Evolutionary conservation across 495 filamentous ascomycete genomes (phyloP), one percentile per base, ranked within the genome.

Genomic region (Aeminium ludgeri): DNA sequence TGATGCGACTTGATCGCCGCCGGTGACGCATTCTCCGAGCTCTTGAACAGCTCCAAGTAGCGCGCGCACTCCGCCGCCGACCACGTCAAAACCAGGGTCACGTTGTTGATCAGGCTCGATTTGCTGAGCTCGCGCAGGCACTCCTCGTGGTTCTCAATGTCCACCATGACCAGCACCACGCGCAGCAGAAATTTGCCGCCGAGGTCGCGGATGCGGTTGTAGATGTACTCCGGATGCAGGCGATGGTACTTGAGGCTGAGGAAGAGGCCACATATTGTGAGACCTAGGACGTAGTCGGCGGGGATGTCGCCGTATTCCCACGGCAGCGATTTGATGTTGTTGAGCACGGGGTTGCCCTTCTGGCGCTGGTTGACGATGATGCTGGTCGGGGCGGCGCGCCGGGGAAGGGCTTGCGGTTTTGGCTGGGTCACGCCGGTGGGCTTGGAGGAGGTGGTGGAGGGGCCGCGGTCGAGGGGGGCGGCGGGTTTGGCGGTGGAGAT

Each of bases 231-330:
- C 1, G 89, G 89, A 58, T 99, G 91, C 34, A 95, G 63, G 10
- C 89, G 84, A 59, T 97, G 89, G 59, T 99, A 99, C 59, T 99
- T 99, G 25, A 99, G 69, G 19, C 80, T 86, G 36, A 97, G 68
- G 53, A 96, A 99, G 6, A 99, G 66, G 1, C 81, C 86, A 48
- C 87, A 95, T 13, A 87, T 87, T 1, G 86, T 95, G 17, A 65
- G 52, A 4, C 89, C 89, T 2, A 99, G 66, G 7, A 82, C 80
- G 54, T 92, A 99, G 60, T 99, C 89, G 13, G 87, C 81, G 0
- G 79, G 79, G 7, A 92, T 94, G 55, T 95, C 86, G 30, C 81
- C 81, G 56, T 93, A 99, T 60, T 96, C 89, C 89, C 89, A 99
- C 1, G 86, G 72, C n/a, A 92, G 60, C 2, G 78, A 73, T 36